phyloP scores from a whole-genome alignment of 108 stramenopile species.

The Mediolabrus comicus region DNA sequence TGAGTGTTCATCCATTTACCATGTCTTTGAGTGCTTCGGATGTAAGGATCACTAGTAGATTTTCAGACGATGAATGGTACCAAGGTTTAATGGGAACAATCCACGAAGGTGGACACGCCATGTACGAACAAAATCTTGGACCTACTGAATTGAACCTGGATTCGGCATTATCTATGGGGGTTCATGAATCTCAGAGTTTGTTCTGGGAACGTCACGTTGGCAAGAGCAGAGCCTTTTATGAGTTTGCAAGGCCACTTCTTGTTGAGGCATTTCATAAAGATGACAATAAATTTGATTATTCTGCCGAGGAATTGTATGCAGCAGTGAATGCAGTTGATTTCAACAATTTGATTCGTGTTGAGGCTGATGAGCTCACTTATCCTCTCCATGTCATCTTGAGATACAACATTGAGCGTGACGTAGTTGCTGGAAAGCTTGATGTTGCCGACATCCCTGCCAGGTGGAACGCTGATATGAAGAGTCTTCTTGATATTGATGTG shows the following conservation, averaged over 20 bases:
- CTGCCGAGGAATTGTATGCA: constrained; percentile 67
- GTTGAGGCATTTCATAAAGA: constrained; percentile 54
- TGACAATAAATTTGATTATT: constrained; percentile 33
- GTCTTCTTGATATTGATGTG: constrained; percentile 71
- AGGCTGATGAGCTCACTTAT: constrained; percentile 93
- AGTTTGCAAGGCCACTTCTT: constrained; percentile 62
- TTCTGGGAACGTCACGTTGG: constrained; percentile 93
- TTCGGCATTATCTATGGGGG: constrained; percentile 78
- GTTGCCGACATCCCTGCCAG: constrained; percentile 70
- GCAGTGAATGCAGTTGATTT: constrained; percentile 75
- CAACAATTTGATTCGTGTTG: constrained; percentile 79
- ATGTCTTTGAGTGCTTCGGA: constrained; percentile 66
- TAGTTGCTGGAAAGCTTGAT: constrained; percentile 65
- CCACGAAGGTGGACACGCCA: constrained; percentile 93
- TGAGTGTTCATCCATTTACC: constrained; percentile 91
- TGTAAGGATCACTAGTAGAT: constrained; percentile 91
- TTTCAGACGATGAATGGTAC: constrained; percentile 73
- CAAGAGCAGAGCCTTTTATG: constrained; percentile 66
- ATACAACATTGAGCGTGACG: constrained; percentile 83
- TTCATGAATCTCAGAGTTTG: constrained; percentile 87
- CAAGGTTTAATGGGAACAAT: constrained; percentile 86
- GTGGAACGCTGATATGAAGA: constrained; percentile 85
- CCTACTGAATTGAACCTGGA: constrained; percentile 56
- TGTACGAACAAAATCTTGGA: constrained; percentile 85
- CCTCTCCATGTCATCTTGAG: constrained; percentile 92